phyloP scores from a whole-genome alignment of 768 basidiomycete species.

The Amyloporia xantha region DNA sequence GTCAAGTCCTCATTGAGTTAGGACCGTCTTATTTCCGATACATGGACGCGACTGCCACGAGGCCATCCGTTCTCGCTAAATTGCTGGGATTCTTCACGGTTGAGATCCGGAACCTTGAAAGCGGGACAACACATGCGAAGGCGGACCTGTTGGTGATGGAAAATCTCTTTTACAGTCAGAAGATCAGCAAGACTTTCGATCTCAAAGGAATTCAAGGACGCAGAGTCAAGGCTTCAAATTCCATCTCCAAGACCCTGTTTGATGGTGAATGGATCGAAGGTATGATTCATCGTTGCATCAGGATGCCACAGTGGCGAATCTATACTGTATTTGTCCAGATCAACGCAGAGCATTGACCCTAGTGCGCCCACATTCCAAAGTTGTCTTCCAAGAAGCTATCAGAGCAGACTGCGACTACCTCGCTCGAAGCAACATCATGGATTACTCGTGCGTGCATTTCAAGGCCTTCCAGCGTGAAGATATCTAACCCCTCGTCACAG shows the following conservation, averaged over 20 bases:
- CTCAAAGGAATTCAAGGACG: constrained; percentile 79
- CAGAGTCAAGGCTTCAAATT: constrained; percentile 49
- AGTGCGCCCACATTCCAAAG: constrained; percentile 66
- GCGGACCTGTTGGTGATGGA: constrained; percentile 82
- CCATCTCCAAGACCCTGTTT: constrained; percentile 55
- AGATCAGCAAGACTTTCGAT: constrained; percentile 67
- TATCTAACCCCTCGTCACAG: no score
- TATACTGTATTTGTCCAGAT: no score
- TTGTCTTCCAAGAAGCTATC: constrained; percentile 64
- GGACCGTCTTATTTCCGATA: constrained; percentile 77
- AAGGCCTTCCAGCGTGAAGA: no score
- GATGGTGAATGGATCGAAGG: constrained; percentile 87
- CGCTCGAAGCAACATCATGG: constrained; percentile 75
- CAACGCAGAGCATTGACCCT: constrained; percentile 61
- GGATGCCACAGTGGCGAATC: background rate
- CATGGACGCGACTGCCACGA: constrained; percentile 61
- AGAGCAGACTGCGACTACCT: constrained; percentile 69
- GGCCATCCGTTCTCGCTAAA: constrained; percentile 68
- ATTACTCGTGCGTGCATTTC: constrained; percentile 44
- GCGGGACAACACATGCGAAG: constrained; percentile 54
- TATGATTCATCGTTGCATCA: constrained; percentile 14
- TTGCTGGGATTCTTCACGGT: constrained; percentile 78
- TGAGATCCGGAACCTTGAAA: constrained; percentile 68
- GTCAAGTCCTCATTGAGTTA: constrained; percentile 73
- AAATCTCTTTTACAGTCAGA: constrained; percentile 70